These are phyloP conservation scores for Herpetomonas samuelpessoai DNA, from an alignment of 208 protist genomes.

Conservation along the genomic window DNA sequence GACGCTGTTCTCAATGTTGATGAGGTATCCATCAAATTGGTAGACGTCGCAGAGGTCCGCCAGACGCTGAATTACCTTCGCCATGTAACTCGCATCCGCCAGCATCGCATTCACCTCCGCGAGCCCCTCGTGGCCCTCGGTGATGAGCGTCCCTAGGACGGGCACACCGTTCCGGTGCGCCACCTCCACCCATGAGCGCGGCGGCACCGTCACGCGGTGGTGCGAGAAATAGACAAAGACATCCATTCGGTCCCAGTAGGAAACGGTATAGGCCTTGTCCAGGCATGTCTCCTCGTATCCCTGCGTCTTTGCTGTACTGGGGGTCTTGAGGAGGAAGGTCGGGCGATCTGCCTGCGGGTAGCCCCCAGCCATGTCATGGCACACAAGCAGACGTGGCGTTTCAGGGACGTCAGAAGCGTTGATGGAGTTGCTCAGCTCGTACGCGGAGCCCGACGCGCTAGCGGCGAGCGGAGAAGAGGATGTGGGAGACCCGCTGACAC, in stretches of 20 bases:
- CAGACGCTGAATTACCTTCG: constrained; percentile 40
- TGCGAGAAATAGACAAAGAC: constrained; percentile 91
- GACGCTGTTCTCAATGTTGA: constrained; percentile 86
- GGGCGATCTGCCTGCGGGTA: constrained; percentile 48
- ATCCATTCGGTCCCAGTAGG: constrained; percentile 75
- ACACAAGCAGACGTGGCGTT: constrained; percentile 46
- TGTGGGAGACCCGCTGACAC: too few relatives aligned
- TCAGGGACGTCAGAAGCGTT: background rate
- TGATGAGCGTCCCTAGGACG: constrained; percentile 84
- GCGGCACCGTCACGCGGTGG: constrained; percentile 76
- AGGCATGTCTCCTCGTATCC: constrained; percentile 9
- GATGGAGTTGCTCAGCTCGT: background rate
- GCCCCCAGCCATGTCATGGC: constrained; percentile 79
- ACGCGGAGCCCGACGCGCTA: background rate
- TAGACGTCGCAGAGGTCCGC: constrained; percentile 58
- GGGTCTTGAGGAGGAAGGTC: constrained; percentile 24
- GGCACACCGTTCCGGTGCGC: constrained; percentile 80
- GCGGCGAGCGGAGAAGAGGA: background rate
- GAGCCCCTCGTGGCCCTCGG: constrained; percentile 48
- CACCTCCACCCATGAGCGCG: constrained; percentile 69
- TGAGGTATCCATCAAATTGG: constrained; percentile 91
- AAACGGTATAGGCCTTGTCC: constrained; percentile 51
- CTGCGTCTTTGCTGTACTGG: background rate
- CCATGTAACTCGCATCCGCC: constrained; percentile 36
- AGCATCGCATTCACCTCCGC: constrained; percentile 36